phyloP scores from a whole-genome alignment of 805 yeast genomes.

The Hanseniaspora nectarophila region DNA sequence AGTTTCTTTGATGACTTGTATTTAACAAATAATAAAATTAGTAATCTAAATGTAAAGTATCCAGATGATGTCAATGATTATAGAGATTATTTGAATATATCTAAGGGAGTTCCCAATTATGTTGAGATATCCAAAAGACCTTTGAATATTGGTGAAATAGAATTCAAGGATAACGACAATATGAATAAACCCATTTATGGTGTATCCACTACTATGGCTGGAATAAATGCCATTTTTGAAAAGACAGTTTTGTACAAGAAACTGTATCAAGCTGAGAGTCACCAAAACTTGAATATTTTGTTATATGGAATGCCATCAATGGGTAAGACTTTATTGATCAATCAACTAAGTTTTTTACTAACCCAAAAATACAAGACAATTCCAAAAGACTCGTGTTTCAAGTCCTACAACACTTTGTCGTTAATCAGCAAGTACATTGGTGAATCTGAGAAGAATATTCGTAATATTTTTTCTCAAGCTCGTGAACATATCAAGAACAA shows the following conservation, averaged over 20 bases:
- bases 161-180: not conserved
- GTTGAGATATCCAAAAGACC: not conserved
- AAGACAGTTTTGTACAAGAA: not conserved
- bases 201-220: not conserved
- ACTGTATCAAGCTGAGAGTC: not conserved
- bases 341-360: not conserved
- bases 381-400: not conserved
- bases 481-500: slow-evolving; percentile 64
- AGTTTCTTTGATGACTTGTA: slow-evolving; percentile 1
- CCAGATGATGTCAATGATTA: not conserved
- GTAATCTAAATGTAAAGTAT: not conserved
- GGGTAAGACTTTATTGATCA: slow-evolving; percentile 7
- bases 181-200: slow-evolving; percentile 8
- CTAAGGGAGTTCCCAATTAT: not conserved
- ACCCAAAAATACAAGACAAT: not conserved
- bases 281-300: not conserved
- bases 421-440: slow-evolving; percentile 11
- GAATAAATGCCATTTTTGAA: not conserved
- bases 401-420: not conserved
- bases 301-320: slow-evolving; percentile 9
- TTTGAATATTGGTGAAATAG: not conserved
- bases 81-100: slow-evolving; percentile 3
- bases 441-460: slow-evolving; percentile 62
- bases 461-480: slow-evolving; percentile 88
- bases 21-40: not conserved